Conservation (phyloP, 2,329 filamentous ascomycete genomes). For the Tolypocladium ophioglossoides region DNA sequence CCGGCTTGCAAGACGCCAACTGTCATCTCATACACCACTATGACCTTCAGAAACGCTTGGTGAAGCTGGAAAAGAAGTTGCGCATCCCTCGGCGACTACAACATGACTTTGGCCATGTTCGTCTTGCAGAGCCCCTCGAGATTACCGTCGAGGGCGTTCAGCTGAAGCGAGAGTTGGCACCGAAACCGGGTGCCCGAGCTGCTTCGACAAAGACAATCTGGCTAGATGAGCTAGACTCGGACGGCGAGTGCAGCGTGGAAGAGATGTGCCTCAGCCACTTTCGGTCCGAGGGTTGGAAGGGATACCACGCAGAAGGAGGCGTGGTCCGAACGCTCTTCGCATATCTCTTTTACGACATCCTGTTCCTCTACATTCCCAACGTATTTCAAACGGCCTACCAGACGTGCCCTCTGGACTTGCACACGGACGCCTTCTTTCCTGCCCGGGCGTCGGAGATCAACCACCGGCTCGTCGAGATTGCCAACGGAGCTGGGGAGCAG, state of each 20-base stretch:
- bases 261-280: slow-evolving; percentile 89
- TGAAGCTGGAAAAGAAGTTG: slow-evolving; percentile 77
- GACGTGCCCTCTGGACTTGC: slow-evolving; percentile 83
- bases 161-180: slow-evolving; percentile 49
- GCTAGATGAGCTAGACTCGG: slow-evolving; percentile 64
- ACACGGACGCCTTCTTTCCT: slow-evolving; percentile 87
- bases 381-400: slow-evolving; percentile 96
- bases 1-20: slow-evolving; percentile 73
- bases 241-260: slow-evolving; percentile 77
- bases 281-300: slow-evolving; percentile 76
- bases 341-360: slow-evolving; percentile 84
- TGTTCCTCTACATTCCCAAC: slow-evolving; percentile 89
- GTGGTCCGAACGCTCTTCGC: slow-evolving; percentile 86
- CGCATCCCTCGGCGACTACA: slow-evolving; percentile 77
- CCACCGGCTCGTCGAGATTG: slow-evolving; percentile 72
- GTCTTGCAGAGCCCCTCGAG: slow-evolving; percentile 64
- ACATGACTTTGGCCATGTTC: slow-evolving; percentile 85
- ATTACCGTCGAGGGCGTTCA: slow-evolving; percentile 69
- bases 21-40: slow-evolving; percentile 92
- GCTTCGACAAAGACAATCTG: slow-evolving; percentile 68
- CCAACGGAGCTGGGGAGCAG: slow-evolving; percentile 62
- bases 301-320: slow-evolving; percentile 86
- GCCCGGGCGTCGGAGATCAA: slow-evolving; percentile 85
- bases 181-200: slow-evolving; percentile 27
- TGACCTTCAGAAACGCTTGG: slow-evolving; percentile 86